Conservation (phyloP, 345 rosid genomes). For the Citrus medica region DNA sequence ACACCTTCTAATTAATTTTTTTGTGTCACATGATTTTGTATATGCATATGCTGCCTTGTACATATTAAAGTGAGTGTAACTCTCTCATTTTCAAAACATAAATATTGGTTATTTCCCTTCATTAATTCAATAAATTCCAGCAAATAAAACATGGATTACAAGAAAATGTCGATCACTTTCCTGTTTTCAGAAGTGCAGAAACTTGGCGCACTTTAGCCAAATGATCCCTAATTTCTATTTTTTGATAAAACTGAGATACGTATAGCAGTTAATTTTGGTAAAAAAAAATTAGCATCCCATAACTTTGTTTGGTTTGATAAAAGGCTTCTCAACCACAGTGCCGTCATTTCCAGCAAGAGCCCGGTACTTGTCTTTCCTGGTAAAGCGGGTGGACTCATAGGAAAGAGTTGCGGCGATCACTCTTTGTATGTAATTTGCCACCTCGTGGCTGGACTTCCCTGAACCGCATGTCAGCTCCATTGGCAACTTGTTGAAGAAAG, state of each 20-base stretch:
- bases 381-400: slow-evolving; percentile 73
- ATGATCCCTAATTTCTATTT: not conserved
- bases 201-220: not conserved
- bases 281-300: slow-evolving; percentile 33
- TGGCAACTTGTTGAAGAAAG: slow-evolving; percentile 67
- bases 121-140: not conserved
- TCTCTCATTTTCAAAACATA: not conserved
- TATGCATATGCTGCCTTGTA: too few species aligned
- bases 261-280: too few species aligned
- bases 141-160: not conserved
- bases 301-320: slow-evolving; percentile 16
- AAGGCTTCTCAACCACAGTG: slow-evolving; percentile 37
- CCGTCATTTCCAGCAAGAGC: slow-evolving; percentile 86
- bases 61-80: too few species aligned
- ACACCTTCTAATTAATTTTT: too few species aligned
- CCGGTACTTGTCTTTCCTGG: slow-evolving; percentile 75
- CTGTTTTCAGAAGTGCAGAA: not conserved
- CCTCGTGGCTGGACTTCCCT: slow-evolving; percentile 76
- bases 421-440: slow-evolving; percentile 80
- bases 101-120: not conserved
- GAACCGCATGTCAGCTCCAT: slow-evolving; percentile 50
- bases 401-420: slow-evolving; percentile 67
- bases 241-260: not conserved
- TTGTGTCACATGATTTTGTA: too few species aligned
- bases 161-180: not conserved